These are phyloP conservation scores for Candida smagusa DNA, from an alignment of 1,139 yeast species.

Conservation along the genomic window DNA sequence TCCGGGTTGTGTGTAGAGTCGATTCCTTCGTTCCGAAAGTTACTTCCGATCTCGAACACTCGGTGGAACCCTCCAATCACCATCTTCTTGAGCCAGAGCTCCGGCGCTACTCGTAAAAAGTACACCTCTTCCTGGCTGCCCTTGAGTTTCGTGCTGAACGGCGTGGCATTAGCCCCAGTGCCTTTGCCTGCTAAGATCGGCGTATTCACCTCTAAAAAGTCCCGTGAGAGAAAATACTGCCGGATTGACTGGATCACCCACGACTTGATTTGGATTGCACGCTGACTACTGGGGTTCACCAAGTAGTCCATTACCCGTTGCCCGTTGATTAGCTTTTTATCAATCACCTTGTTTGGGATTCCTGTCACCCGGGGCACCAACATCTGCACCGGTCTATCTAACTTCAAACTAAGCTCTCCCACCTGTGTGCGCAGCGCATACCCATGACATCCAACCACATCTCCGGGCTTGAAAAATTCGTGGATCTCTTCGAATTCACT, in stretches of 20 bases:
- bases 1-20: constrained; percentile 96
- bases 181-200: constrained; percentile 71
- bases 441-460: constrained; percentile 63
- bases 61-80: constrained; percentile 81
- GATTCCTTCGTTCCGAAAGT: constrained; percentile 88
- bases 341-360: constrained; percentile 60
- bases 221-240: constrained; percentile 48
- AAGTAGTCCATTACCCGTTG: constrained; percentile 76
- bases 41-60: constrained; percentile 82
- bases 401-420: constrained; percentile 74
- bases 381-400: constrained; percentile 45
- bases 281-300: constrained; percentile 44
- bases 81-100: constrained; percentile 82
- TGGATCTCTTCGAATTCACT: constrained; percentile 47
- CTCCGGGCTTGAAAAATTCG: constrained; percentile 62
- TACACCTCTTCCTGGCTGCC: constrained; percentile 37
- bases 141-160: constrained; percentile 62
- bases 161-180: constrained; percentile 89
- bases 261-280: constrained; percentile 53
- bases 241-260: constrained; percentile 54
- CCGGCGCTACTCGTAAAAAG: constrained; percentile 87
- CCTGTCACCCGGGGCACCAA: constrained; percentile 65
- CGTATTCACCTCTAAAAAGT: constrained; percentile 81
- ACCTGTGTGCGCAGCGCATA: constrained; percentile 69
- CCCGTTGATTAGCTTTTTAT: constrained; percentile 55